Evolutionary conservation across 2,329 filamentous ascomycete genomes (phyloP).

Genomic region (Phaeosphaeria sp.): DNA sequence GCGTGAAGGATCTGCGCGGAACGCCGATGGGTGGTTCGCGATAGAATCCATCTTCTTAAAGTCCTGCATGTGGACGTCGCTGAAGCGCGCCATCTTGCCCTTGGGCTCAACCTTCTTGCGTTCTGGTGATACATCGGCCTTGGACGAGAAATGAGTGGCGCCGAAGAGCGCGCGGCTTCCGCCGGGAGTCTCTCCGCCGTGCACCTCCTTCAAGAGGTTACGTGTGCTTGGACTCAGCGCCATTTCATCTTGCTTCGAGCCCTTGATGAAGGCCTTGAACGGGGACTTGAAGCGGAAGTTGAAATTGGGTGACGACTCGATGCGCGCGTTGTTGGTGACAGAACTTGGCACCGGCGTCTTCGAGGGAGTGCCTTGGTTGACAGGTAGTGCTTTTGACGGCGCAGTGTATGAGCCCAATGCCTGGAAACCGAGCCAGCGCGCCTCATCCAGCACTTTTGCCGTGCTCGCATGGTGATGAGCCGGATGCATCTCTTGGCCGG

Average conservation of each 20-base stretch:
- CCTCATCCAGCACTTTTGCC: constrained; percentile 78
- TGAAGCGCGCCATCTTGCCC: constrained; percentile 79
- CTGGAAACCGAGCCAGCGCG: constrained; percentile 80
- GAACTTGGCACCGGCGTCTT: constrained; percentile 53
- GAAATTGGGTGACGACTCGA: constrained; percentile 64
- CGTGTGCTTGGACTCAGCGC: constrained; percentile 63
- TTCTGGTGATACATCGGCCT: constrained; percentile 51
- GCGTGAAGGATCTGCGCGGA: constrained; percentile 65
- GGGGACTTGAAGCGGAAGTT: constrained; percentile 68
- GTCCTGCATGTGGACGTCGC: constrained; percentile 81
- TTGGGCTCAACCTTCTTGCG: constrained; percentile 83
- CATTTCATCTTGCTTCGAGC: constrained; percentile 68
- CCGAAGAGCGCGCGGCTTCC: constrained; percentile 51
- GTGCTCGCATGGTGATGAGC: constrained; percentile 78
- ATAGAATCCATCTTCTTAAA: constrained; percentile 99
- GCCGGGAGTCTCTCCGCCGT: constrained; percentile 61
- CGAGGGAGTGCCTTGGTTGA: constrained; percentile 68
- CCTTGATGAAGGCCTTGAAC: constrained; percentile 64
- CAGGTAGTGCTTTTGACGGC: constrained; percentile 52
- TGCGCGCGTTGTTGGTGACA: constrained; percentile 14
- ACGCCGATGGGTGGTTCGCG: constrained; percentile 81
- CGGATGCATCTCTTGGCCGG: constrained; percentile 87
- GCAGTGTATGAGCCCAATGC: constrained; percentile 65
- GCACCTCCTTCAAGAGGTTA: constrained; percentile 69
- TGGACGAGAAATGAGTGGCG: constrained; percentile 41